phyloP scores from a whole-genome alignment of 2,329 filamentous ascomycete genomes.

The Aspergillus fischeri region DNA sequence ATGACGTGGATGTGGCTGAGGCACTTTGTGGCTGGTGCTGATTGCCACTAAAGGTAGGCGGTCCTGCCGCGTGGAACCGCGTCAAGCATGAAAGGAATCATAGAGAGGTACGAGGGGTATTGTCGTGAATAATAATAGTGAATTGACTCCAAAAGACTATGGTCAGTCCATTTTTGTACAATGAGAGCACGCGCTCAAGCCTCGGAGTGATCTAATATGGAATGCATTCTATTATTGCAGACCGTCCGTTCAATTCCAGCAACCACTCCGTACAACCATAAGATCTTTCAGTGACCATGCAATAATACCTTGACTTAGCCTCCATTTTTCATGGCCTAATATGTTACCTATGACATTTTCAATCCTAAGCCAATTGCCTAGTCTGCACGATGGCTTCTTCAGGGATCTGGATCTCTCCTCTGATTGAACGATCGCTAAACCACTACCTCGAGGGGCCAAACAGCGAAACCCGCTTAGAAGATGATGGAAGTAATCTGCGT shows the following conservation, averaged over 20 bases:
- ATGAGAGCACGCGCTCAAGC: not conserved
- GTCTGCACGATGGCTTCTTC: conserved; percentile 20
- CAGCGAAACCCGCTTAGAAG: conserved; percentile 19
- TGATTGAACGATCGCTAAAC: conserved; percentile 21
- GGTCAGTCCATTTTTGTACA: not conserved
- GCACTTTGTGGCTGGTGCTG: conserved; percentile 13
- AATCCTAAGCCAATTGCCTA: conserved; percentile 6
- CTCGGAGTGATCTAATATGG: not conserved
- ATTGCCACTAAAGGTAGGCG: conserved; percentile 8
- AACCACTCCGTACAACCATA: not conserved
- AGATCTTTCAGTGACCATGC: not conserved
- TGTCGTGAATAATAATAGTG: not conserved
- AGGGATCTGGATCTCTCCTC: conserved; percentile 21
- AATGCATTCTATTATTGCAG: not conserved
- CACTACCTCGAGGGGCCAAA: conserved; percentile 13
- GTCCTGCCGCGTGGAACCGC: conserved; percentile 16
- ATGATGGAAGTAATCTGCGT: conserved; percentile 34
- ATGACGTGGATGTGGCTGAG: conserved; percentile 30
- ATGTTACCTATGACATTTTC: conserved; percentile 1
- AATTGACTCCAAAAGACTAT: not conserved
- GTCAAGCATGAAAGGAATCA: not conserved
- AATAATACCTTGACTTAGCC: not conserved
- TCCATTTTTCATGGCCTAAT: not conserved
- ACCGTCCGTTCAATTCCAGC: not conserved
- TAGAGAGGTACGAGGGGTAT: not conserved